phyloP scores from a whole-genome alignment of 768 basidiomycete genomes.

The Termitomyces sp. region DNA sequence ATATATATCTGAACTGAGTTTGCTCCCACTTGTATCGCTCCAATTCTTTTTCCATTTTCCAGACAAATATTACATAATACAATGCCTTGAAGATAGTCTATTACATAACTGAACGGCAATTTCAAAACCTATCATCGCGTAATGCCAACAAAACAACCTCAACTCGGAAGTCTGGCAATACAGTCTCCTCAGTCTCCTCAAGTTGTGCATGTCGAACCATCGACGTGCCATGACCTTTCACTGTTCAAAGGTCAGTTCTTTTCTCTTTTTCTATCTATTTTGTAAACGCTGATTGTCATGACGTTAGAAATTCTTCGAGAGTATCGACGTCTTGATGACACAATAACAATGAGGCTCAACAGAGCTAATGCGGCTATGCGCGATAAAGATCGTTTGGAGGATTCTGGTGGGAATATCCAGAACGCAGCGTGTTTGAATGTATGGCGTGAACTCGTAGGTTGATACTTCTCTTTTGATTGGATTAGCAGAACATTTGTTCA shows the following conservation, averaged over 20 bases:
- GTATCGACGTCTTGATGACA: constrained; percentile 77
- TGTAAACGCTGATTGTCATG: constrained; percentile 1
- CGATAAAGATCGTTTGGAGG: constrained; percentile 56
- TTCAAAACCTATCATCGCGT: not conserved
- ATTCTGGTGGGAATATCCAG: constrained; percentile 47
- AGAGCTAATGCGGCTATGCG: constrained; percentile 72
- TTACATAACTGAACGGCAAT: not conserved
- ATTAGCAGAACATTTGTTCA: constrained; percentile 14
- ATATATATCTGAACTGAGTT: not conserved
- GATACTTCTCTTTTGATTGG: constrained; percentile 22
- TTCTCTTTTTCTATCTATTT: too few relatives aligned
- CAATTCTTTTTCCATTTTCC: too few relatives aligned
- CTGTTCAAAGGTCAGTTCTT: constrained; percentile 55
- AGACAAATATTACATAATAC: not conserved
- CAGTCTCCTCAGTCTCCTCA: constrained; percentile 61
- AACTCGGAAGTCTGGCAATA: constrained; percentile 63
- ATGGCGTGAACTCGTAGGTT: constrained; percentile 78
- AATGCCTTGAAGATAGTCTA: not conserved
- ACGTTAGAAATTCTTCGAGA: constrained; percentile 70
- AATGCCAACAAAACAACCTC: constrained; percentile 37
- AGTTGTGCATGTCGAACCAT: constrained; percentile 64
- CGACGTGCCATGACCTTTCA: constrained; percentile 71
- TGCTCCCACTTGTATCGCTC: too few relatives aligned
- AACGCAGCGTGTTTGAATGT: constrained; percentile 72
- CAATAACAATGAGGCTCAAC: constrained; percentile 76